Evolutionary conservation across 176 grass and related monocot species (phyloP), one percentile per base, ranked within the genome.

Genomic region (Oropetium thomaeum): DNA sequence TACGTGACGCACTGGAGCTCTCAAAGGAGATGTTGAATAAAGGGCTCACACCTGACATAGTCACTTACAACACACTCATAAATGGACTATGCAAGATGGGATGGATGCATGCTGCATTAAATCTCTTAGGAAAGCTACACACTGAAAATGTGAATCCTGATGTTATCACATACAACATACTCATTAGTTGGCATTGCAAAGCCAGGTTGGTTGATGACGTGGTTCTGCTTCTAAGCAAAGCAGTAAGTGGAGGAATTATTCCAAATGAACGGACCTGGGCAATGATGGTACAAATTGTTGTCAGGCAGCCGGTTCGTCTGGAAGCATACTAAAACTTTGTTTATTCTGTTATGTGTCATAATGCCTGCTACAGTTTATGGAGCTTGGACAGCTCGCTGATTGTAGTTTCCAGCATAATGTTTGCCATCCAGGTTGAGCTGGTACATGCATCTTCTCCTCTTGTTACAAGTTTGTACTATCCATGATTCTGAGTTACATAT

Each of bases 141-240:
- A 80, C 75, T 62, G 91, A 92, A 89, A 69, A 90, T 70, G 73
- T 98, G 67, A 12, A 35, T 53, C 86, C 95, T 13, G 88, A 92
- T 87, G 84, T 81, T 80, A 72, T 94, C 69, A 92, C 95, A 26
- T 98, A 98, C 62, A 98, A 98, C 83, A 98, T 88, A 85, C 85
- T 98, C 49, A 94, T 94, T 40, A 98, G 89, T 81, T 98, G 95
- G 91, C 91, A 98, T 70, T 94, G 85, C 88, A 98, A 98, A 78
- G 81, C 43, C 42, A 91, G 82, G 70, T 83, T 89, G 81, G 62
- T 92, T 82, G 91, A 89, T 79, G 88, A 88, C 60, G 95, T 71
- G 42, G 58, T 73, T 67, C 87, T 83, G 70, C 88, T 92, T 92
- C 84, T 93, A 67, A 58, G 79, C 54, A 86, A 71, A 83, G 88